These are phyloP conservation scores for Exophiala calicioides DNA, from an alignment of 2,329 filamentous ascomycete species.

Conservation along the genomic window DNA sequence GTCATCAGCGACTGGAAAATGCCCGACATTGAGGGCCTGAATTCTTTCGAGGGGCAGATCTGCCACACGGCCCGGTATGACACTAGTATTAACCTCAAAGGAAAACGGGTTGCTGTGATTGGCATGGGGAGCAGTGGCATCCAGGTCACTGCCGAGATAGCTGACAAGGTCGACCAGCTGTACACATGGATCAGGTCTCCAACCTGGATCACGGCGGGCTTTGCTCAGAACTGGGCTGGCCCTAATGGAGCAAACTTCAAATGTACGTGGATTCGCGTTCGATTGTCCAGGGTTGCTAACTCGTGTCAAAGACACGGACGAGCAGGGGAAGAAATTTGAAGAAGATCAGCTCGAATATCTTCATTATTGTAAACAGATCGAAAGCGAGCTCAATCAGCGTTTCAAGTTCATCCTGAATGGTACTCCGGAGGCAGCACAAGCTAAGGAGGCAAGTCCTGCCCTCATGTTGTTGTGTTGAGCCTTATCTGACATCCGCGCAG, in stretches of 20 bases:
- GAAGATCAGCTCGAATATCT: conserved; percentile 29
- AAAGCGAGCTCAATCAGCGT: conserved; percentile 53
- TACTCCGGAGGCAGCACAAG: conserved; percentile 45
- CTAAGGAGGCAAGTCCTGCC: conserved; percentile 30
- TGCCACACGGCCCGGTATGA: conserved; percentile 38
- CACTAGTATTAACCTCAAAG: conserved; percentile 31
- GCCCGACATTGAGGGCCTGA: conserved; percentile 40
- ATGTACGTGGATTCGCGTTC: conserved; percentile 9
- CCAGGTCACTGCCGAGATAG: conserved; percentile 40
- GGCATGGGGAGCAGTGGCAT: conserved; percentile 33
- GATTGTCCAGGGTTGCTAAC: too few species aligned
- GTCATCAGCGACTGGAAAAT: conserved; percentile 37
- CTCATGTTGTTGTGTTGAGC: background rate
- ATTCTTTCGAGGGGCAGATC: conserved; percentile 39
- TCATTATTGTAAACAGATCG: conserved; percentile 51
- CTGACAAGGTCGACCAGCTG: conserved; percentile 38
- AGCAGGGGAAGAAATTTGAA: conserved; percentile 22
- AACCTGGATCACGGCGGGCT: conserved; percentile 35
- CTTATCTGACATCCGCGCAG: background rate
- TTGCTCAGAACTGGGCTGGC: conserved; percentile 30
- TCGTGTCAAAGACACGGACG: conserved; percentile 18
- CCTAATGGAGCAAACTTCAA: conserved; percentile 27
- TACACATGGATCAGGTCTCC: conserved; percentile 35
- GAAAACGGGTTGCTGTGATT: conserved; percentile 33
- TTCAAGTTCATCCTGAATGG: conserved; percentile 58